Evolutionary conservation across 768 basidiomycete genomes (phyloP), one percentile per base, ranked within the genome.

Genomic region (Symmetrospora coprosmae): DNA sequence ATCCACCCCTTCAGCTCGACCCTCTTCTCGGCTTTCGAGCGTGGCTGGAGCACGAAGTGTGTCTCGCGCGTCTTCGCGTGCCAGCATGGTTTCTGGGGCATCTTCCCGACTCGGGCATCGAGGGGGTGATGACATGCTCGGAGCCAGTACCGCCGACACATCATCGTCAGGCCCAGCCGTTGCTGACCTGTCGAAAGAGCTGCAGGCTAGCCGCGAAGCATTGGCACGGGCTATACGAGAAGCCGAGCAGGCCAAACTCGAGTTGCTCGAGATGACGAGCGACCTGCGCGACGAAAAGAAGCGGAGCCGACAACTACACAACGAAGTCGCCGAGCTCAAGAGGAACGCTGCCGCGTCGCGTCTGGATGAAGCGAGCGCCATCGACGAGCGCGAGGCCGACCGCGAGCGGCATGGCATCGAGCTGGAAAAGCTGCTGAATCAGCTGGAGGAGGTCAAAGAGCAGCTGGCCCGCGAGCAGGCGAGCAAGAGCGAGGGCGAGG

Each of bases 271-370:
- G 23, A 28, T 38, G 11, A 34, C 55, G 8, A 46, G 41, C 17
- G 55, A 58, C 30, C 43, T 58, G 11, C 4, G 37, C 17, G 55
- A 58, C 40, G 55, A 58, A 33, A 25, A 46, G 23, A 31, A 38
- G 17, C 43, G 46, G 37, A 33, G 30, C 8, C 43, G 31, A 47
- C 69, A 51, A 27, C 39, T 77, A n/a, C 77, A 80, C 47, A 76
- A 78, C 58, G 72, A 72, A 50, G 76, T 76, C 59, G 70, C 65
- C n/a, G 78, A 80, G 43, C 73, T 73, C 13, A 78, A 48, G 13
- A 79, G 47, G 70, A 43, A 47, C n/a, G 55, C 55, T 4, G 55
- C 55, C 17, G 55, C 27, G 19, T 43, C 39, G 19, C 9, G 55
- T 28, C 41, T 58, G 9, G 55, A 58, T 21, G 38, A 58, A 46